Evolutionary conservation across 257 asterid species (phyloP).

Genomic region (Ophiorrhiza pumila): DNA sequence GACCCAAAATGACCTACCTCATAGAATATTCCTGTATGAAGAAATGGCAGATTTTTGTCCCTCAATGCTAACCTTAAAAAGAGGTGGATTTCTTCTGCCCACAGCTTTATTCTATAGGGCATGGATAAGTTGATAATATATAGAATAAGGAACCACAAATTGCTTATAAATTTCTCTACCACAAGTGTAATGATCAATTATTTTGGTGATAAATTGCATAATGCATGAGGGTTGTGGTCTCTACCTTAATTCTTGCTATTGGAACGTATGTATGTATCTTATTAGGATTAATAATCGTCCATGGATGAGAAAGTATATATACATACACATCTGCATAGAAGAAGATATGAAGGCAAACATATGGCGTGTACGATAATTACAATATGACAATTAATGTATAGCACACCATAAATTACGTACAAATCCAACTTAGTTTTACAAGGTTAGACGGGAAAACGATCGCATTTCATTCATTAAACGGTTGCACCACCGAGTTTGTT

Average conservation of each 20-base stretch:
- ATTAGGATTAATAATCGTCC: too few species aligned
- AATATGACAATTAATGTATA: too few species aligned
- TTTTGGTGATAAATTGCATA: constrained; percentile 18
- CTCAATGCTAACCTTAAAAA: neutral
- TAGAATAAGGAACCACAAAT: constrained; percentile 39
- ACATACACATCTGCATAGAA: too few species aligned
- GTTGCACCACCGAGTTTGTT: neutral
- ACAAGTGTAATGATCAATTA: constrained; percentile 46
- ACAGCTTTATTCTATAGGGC: constrained; percentile 27
- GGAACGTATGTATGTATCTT: neutral
- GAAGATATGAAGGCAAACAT: too few species aligned
- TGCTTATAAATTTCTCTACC: constrained; percentile 40
- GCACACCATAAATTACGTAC: neutral
- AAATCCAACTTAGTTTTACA: neutral
- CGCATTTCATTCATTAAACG: neutral
- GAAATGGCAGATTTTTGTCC: neutral
- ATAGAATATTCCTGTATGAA: neutral
- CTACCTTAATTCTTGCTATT: neutral
- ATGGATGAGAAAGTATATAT: too few species aligned
- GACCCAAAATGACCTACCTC: neutral
- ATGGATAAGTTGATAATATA: constrained; percentile 32
- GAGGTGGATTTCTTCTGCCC: neutral
- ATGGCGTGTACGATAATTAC: too few species aligned
- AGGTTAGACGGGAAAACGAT: neutral
- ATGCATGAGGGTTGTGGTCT: neutral